Evolutionary conservation across 257 asterid species (phyloP).

Genomic region (Galeopsis tetrahit): DNA sequence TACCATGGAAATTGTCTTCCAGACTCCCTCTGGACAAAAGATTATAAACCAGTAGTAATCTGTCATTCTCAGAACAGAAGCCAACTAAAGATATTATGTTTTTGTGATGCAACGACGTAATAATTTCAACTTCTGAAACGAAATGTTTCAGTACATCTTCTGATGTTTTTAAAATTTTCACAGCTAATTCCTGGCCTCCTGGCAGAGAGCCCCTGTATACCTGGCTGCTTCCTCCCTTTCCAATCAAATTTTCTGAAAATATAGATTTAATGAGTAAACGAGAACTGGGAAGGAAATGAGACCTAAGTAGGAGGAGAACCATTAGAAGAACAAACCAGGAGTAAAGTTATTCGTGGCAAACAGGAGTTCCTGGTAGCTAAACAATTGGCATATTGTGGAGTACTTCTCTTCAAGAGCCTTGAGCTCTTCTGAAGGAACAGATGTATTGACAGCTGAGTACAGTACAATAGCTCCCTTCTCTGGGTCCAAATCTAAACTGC

Average conservation of each 20-base stretch:
- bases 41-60: constrained; percentile 74
- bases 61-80: constrained; percentile 71
- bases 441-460: constrained; percentile 36
- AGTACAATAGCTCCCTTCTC: constrained; percentile 51
- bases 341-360: constrained; percentile 68
- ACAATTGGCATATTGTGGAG: constrained; percentile 54
- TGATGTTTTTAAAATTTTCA: constrained; percentile 78
- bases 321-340: constrained; percentile 53
- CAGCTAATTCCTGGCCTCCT: constrained; percentile 72
- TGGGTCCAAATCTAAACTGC: constrained; percentile 41
- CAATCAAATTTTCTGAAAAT: constrained; percentile 72
- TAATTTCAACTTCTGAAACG: constrained; percentile 76
- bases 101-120: constrained; percentile 69
- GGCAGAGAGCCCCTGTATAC: constrained; percentile 78
- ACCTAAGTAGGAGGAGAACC: constrained; percentile 12
- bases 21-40: constrained; percentile 87
- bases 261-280: constrained; percentile 16
- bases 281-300: constrained; percentile 16
- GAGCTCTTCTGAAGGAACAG: constrained; percentile 50
- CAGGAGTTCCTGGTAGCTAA: constrained; percentile 74
- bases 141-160: constrained; percentile 68
- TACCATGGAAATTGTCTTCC: constrained; percentile 93
- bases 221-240: constrained; percentile 89
- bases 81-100: constrained; percentile 77
- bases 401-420: constrained; percentile 62